Evolutionary conservation across 352 stramenopile species (phyloP).

Genomic region (Pythium aristosporum): DNA sequence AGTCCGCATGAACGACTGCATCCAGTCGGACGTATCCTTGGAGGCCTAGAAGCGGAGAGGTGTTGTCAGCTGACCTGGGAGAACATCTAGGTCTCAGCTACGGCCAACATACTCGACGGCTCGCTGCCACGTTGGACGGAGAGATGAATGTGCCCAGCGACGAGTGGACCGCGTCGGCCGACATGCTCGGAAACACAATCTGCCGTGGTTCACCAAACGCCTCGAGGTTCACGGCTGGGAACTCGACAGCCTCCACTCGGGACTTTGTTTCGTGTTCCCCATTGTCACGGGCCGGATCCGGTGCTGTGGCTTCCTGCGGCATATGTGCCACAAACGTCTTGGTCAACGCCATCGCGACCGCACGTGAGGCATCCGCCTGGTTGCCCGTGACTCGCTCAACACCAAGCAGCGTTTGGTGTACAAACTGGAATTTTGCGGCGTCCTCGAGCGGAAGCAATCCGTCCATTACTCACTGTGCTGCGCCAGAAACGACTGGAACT

Average conservation of each 20-base stretch:
- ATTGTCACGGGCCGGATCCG: background rate
- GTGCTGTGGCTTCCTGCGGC: conserved; percentile 15
- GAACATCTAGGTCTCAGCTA: background rate
- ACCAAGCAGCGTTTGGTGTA: conserved; percentile 33
- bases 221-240: conserved; percentile 29
- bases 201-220: conserved; percentile 31
- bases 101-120: conserved; percentile 14
- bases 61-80: background rate
- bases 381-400: conserved; percentile 12
- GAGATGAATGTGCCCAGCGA: conserved; percentile 36
- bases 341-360: conserved; percentile 19
- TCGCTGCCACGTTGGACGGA: conserved; percentile 6
- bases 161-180: conserved; percentile 29
- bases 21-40: conserved; percentile 31
- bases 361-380: conserved; percentile 13
- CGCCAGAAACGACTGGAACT: conserved; percentile 42
- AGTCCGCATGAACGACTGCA: conserved; percentile 30
- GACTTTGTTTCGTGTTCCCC: conserved; percentile 1
- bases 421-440: conserved; percentile 39
- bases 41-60: conserved; percentile 15
- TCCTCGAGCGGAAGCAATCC: conserved; percentile 32
- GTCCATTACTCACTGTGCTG: conserved; percentile 41
- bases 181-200: conserved; percentile 32
- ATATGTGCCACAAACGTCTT: conserved; percentile 47
- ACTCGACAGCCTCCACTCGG: conserved; percentile 24